phyloP scores from a whole-genome alignment of 148 eudicot species.

The Bassia scoparia region DNA sequence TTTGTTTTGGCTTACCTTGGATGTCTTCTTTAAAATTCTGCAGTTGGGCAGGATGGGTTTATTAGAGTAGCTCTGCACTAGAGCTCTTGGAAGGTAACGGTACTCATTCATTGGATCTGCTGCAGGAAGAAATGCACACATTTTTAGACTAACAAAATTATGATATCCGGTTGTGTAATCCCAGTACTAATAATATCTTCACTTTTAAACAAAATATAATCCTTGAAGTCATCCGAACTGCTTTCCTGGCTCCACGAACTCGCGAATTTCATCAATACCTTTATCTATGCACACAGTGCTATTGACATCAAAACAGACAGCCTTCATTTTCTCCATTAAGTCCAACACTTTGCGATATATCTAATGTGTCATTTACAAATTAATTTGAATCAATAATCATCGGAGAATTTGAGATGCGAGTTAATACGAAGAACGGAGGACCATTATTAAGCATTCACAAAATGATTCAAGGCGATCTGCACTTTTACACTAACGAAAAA shows the following conservation, averaged over 20 bases:
- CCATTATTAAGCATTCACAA: no score
- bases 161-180: neutral
- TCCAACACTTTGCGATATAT: conserved; percentile 55
- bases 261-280: conserved; percentile 96
- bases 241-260: conserved; percentile 94
- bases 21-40: conserved; percentile 71
- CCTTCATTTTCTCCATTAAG: conserved; percentile 66
- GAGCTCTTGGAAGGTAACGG: conserved; percentile 73
- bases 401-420: neutral
- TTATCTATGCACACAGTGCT: conserved; percentile 96
- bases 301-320: conserved; percentile 95
- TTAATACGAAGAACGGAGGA: neutral
- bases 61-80: conserved; percentile 63
- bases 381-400: conserved; percentile 1
- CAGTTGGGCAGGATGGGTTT: conserved; percentile 66
- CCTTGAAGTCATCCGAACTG: conserved; percentile 96
- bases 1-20: conserved; percentile 49
- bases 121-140: conserved; percentile 17
- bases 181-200: neutral
- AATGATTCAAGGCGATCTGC: no score
- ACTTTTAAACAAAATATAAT: conserved; percentile 20
- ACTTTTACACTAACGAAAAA: no score
- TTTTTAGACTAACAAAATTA: conserved; percentile 5
- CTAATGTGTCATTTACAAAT: conserved; percentile 8
- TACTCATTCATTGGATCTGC: conserved; percentile 98